Evolutionary conservation across 2,329 filamentous ascomycete species (phyloP).

Genomic region (Aspergillus floridensis): DNA sequence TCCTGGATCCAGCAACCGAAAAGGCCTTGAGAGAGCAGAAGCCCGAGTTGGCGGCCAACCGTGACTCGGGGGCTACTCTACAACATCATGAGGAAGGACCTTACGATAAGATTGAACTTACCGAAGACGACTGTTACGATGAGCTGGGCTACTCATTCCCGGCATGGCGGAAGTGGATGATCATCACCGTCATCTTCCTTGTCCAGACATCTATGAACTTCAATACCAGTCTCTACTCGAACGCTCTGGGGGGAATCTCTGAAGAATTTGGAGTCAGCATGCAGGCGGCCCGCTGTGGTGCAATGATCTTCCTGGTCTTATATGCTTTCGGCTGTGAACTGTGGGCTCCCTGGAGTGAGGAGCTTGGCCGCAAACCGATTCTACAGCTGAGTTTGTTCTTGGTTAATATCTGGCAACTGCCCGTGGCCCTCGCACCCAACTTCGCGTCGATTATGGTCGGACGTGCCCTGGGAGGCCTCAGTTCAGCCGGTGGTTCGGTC

Average conservation of each 20-base stretch:
- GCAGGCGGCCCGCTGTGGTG: constrained; percentile 69
- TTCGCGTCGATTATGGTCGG: constrained; percentile 68
- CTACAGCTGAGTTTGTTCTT: constrained; percentile 70
- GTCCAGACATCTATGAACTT: constrained; percentile 78
- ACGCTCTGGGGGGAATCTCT: constrained; percentile 63
- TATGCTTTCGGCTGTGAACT: constrained; percentile 86
- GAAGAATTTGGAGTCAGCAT: constrained; percentile 66
- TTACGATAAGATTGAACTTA: constrained; percentile 37
- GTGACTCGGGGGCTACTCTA: constrained; percentile 16
- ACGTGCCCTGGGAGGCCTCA: constrained; percentile 67
- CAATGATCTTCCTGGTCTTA: constrained; percentile 72
- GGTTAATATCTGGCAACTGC: constrained; percentile 74
- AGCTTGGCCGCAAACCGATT: constrained; percentile 73
- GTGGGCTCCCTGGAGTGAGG: constrained; percentile 86
- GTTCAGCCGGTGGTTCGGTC: constrained; percentile 69
- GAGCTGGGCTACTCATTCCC: constrained; percentile 64
- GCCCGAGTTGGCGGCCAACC: constrained; percentile 17
- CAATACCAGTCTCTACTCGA: constrained; percentile 72
- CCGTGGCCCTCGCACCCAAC: constrained; percentile 70
- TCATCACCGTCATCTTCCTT: constrained; percentile 69
- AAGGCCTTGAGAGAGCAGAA: constrained; percentile 18
- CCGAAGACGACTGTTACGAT: constrained; percentile 61
- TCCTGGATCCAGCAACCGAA: constrained; percentile 20
- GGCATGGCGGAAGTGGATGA: constrained; percentile 66
- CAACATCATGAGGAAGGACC: constrained; percentile 27